Evolutionary conservation across 495 filamentous ascomycete genomes (phyloP), one percentile per base, ranked within the genome.

Genomic region (Aspergillus mulundensis): DNA sequence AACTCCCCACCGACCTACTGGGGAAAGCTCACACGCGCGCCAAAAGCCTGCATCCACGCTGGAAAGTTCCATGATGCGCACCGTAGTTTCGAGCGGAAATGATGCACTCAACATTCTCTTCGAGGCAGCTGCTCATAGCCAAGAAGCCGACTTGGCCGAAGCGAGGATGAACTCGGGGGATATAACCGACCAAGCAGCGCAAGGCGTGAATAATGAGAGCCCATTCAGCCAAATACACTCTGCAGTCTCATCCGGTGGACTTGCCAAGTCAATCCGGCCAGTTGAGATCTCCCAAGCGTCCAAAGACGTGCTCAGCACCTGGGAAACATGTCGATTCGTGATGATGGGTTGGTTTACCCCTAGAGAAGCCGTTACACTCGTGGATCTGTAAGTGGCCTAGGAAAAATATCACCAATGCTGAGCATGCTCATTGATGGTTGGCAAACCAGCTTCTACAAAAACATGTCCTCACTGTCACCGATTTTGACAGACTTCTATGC

Each of bases 71-170:
- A 74, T 78, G 69, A 77, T 78, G 75, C 71, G 74, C 1, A 77
- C 74, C 18, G 74, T 78, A 7, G 75, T 78, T 15, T 71, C 75
- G 6, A 77, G 73, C 52, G 77, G 77, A 14, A 80, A 79, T 60
- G 78, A 81, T 67, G 78, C 78, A 16, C 64, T 81, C 11, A 80
- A 80, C 53, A 76, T 81, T 41, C 65, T 81, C 5, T 81, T 80
- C 53, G 77, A 81, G 58, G 78, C 77, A 10, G 78, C 78, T 7
- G 73, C 64, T 7, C 71, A 73, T 47, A 64, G 57, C 38, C 64
- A 70, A 34, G 71, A 71, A 32, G 60, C 64, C 15, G 56, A 52
- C 5, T 32, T 50, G 0, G 58, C 53, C 43, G 66, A 66, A 19
- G 50, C 53, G 6, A 60, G 53, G 45, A 38, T 58, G 2, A 60